Evolutionary conservation across 2,329 filamentous ascomycete genomes (phyloP), one percentile per base, ranked within the genome.

Genomic region (Colletotrichum higginsianum): DNA sequence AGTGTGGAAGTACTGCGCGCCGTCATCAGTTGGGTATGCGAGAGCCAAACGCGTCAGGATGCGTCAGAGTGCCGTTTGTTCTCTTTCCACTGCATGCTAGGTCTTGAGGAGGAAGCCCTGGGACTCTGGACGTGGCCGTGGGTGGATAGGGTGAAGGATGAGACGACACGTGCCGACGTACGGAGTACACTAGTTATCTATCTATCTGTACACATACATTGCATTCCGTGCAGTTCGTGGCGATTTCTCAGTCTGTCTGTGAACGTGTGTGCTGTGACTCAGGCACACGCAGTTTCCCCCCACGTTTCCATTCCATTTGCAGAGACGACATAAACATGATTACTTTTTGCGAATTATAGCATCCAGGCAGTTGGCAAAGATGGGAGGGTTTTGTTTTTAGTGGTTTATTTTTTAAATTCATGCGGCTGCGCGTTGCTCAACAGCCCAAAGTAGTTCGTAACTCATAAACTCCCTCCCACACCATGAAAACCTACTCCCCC

Each of bases 401-500:
- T 35, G 30, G 18, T 42, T 42, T 60, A 16, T 44, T 60, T 42
- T 53, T 68, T 38, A 50, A 49, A 69, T 68, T 64, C 60, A 26
- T 60, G 30, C 15, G 42, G 69, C 66, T 64, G 66, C 69, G 30
- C 50, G 66, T 72, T 72, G 53, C 58, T 69, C 66, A 69, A 30
- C 65, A 71, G 65, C 50, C 35, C 40, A 53, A 68, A 16, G 40
- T 69, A 38, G 53, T 64, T 71, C 69, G 69, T 72, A 72, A 69
- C 61, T 72, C 69, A 61, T 72, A 69, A 72, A 66, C 66, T 61
- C 70, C 62, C 5, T 52, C 70, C 62, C 5, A 8, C 35, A 35
- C 47, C 61, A 53, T 73, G 61, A 60, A 38, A 40, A 58, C 58
- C 58, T 63, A 46, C 38, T 21, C 58, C 69, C 30, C 53, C 40